Percentiles rank a stretch among this genome's conserved stretches.
phyloP scores from a whole-genome alignment of 768 basidiomycete genomes.

The Holtermannia corniformis region DNA sequence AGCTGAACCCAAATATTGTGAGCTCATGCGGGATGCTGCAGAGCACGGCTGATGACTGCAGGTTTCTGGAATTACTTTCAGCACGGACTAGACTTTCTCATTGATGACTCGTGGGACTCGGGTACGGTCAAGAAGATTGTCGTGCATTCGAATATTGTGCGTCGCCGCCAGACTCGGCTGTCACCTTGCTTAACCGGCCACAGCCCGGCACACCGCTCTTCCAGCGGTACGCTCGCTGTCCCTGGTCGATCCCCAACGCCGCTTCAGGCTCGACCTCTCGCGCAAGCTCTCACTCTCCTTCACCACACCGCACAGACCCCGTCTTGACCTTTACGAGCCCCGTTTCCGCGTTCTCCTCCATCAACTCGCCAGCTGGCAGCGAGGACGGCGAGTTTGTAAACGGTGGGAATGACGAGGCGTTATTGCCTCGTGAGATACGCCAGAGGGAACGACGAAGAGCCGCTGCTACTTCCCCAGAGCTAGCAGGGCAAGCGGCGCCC shows the following conservation, averaged over 20 bases:
- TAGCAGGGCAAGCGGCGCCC: constrained; percentile 9
- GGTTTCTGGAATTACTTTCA: constrained; percentile 67
- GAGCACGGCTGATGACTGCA: constrained; percentile 2
- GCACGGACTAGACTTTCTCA: constrained; percentile 76
- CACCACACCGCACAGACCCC: constrained; percentile 56
- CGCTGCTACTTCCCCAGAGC: not conserved
- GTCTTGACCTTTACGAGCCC: constrained; percentile 47
- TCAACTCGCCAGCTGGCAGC: too few relatives aligned
- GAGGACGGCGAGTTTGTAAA: not conserved
- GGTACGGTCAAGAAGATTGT: constrained; percentile 72
- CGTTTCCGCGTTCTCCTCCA: not conserved
- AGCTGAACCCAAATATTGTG: not conserved
- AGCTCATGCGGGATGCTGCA: not conserved
- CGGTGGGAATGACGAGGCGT: not conserved
- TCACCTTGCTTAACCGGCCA: not conserved
- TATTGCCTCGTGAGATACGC: constrained; percentile 8
- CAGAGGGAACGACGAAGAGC: constrained; percentile 13
- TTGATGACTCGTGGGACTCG: constrained; percentile 51
- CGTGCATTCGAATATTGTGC: constrained; percentile 76
- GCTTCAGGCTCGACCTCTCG: constrained; percentile 11
- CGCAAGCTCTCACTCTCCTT: too few relatives aligned
- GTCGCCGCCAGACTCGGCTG: constrained; percentile 20
- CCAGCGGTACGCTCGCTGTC: constrained; percentile 82
- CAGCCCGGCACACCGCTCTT: constrained; percentile 83
- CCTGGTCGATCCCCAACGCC: constrained; percentile 59